phyloP scores from a whole-genome alignment of 1,284 basidiomycete genomes.

The Apiotrichum gracile region DNA sequence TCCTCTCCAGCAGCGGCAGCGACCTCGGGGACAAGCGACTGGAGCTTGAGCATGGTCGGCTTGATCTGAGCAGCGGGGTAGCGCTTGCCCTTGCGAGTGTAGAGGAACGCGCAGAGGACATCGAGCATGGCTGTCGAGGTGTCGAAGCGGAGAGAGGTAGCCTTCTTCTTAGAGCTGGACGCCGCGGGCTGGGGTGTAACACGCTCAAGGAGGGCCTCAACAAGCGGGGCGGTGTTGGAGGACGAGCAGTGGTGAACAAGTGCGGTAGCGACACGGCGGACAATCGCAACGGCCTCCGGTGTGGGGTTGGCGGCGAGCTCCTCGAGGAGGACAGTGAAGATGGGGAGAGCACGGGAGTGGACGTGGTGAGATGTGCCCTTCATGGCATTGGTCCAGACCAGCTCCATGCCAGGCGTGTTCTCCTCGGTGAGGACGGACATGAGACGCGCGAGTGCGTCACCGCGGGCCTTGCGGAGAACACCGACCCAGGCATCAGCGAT shows the following conservation, averaged over 20 bases:
- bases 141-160: neutral
- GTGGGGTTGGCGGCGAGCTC: conserved; percentile 22
- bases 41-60: conserved; percentile 36
- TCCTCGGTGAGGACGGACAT: conserved; percentile 31
- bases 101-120: conserved; percentile 49
- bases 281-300: conserved; percentile 45
- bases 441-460: conserved; percentile 29
- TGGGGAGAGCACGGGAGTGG: conserved; percentile 64
- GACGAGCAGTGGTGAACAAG: conserved; percentile 70
- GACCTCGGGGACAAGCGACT: conserved; percentile 17
- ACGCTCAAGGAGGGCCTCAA: conserved; percentile 49
- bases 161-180: conserved; percentile 13
- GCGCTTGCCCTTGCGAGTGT: conserved; percentile 47
- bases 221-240: conserved; percentile 58
- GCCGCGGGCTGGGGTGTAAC: conserved; percentile 12
- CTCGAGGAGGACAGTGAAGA: conserved; percentile 55
- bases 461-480: conserved; percentile 38
- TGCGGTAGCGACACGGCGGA: conserved; percentile 57
- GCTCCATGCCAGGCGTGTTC: conserved; percentile 33
- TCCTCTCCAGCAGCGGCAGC: conserved; percentile 1
- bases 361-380: conserved; percentile 63
- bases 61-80: conserved; percentile 51
- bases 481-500: conserved; percentile 46
- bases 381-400: conserved; percentile 35
- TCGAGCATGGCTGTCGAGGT: conserved; percentile 23